A percentile compares a stretch with the other conserved stretches of the same genome.
Evolutionary conservation across 2,329 filamentous ascomycete genomes (phyloP).

Genomic region (Ceratocystis cacaofunesta): DNA sequence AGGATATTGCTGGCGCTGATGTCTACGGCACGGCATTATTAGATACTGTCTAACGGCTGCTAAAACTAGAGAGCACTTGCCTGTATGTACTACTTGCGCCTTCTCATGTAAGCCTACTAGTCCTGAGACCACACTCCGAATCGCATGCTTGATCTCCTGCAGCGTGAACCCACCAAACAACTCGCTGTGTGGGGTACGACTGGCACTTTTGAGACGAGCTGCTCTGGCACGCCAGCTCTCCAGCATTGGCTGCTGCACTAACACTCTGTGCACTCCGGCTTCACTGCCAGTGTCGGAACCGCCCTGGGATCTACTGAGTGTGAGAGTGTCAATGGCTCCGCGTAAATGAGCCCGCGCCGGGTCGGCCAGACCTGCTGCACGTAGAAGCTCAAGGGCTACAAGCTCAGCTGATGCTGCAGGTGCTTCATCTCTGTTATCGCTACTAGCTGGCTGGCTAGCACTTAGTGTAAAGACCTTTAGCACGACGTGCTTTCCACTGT

Average conservation of each 20-base stretch:
- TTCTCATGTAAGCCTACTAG: background rate
- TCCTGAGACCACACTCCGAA: background rate
- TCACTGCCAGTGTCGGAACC: background rate
- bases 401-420: background rate
- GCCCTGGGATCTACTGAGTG: background rate
- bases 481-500: background rate
- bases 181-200: background rate
- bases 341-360: background rate
- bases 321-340: background rate
- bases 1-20: slow-evolving; percentile 3
- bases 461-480: background rate
- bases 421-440: no score
- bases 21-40: background rate
- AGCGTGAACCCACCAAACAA: background rate
- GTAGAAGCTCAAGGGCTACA: background rate
- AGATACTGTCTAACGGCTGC: background rate
- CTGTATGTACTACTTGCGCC: background rate
- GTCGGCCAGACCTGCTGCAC: background rate
- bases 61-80: background rate
- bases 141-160: background rate
- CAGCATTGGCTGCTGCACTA: background rate
- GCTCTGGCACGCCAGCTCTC: slow-evolving; percentile 1
- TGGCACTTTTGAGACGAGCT: background rate
- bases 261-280: background rate
- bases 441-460: background rate